Base-by-base conservation (phyloP, 1,139 yeast genomes). In the Kluyveromyces sp. region DNA sequence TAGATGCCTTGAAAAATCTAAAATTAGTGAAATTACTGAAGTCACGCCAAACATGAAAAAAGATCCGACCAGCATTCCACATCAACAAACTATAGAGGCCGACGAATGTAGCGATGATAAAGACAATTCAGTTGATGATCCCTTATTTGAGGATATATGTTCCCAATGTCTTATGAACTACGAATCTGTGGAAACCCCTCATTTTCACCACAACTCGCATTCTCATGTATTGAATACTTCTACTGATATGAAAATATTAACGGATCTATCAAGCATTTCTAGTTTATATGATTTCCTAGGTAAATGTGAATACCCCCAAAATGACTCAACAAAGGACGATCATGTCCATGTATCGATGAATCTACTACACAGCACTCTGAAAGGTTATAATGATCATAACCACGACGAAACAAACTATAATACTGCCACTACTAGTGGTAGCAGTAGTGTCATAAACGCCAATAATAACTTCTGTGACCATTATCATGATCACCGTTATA, bases 201-300 rank as follows among this genome's bases (percentile, higher is more conserved):
- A 31, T 25, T 10, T 41, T n/a, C 55, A 53, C 45, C 49, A 49
- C 35, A 56, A 54, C 41, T 43, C 49, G 21, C 59, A 57, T 37
- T 51, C 53, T 32, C 61, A 57, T 45, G 39, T 56, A 5, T 47
- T 55, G 4, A 57, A 58, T 45, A 48, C 59, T 2, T 51, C 55
- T 25, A 47, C 52, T 34, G 67, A 63, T 45, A 41, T 60, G 50
- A 55, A 55, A 42, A 56, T 63, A 1, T 41, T 63, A 31, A 56
- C 60, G 27, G 66, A 63, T 47, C 43, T 63, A 21, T 57, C 61
- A 37, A 58, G 56, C 45, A 63, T 64, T 3, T 61, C 66, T 3
- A 58, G 59, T 5, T 47, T 64, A 44, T 64, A 64, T 45, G 66
- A 64, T 35, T 51, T 57, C 21, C 50, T 60, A 33, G 58, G 60